Evolutionary conservation across 139 green algal species (phyloP).

Genomic region (Picochlorum sp.): DNA sequence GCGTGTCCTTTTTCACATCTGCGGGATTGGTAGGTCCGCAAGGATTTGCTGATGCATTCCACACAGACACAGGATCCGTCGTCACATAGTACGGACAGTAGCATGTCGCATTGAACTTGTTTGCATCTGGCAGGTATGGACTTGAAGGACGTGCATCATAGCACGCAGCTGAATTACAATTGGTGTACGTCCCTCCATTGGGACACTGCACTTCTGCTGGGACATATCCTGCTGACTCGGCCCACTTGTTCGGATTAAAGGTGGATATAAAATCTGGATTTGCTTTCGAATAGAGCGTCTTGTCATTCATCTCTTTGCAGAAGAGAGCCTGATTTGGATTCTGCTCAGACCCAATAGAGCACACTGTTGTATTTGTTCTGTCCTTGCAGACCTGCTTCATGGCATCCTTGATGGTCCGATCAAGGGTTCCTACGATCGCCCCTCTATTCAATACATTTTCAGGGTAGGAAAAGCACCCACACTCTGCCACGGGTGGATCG

Average conservation of each 20-base stretch:
- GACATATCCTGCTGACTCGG: neutral
- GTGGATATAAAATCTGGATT: constrained; percentile 1
- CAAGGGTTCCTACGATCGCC: neutral
- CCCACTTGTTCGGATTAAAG: neutral
- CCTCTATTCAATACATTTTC: neutral
- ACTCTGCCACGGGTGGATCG: neutral
- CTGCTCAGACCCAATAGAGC: neutral
- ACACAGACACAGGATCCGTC: neutral
- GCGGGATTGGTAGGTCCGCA: neutral
- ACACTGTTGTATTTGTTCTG: too few species aligned
- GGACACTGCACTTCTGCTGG: neutral
- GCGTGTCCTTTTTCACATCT: neutral
- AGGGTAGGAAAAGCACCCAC: neutral
- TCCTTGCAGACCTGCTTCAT: neutral
- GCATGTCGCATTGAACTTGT: neutral
- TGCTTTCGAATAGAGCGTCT: neutral
- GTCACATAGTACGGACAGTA: neutral
- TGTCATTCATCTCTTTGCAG: neutral
- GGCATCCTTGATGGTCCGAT: neutral
- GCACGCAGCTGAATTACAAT: neutral
- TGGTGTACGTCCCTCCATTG: neutral
- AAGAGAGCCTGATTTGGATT: neutral
- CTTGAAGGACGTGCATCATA: neutral
- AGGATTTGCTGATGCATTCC: neutral
- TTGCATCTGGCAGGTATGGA: neutral